Evolutionary conservation across 495 filamentous ascomycete genomes (phyloP).

Genomic region (Bacidia gigantensis): DNA sequence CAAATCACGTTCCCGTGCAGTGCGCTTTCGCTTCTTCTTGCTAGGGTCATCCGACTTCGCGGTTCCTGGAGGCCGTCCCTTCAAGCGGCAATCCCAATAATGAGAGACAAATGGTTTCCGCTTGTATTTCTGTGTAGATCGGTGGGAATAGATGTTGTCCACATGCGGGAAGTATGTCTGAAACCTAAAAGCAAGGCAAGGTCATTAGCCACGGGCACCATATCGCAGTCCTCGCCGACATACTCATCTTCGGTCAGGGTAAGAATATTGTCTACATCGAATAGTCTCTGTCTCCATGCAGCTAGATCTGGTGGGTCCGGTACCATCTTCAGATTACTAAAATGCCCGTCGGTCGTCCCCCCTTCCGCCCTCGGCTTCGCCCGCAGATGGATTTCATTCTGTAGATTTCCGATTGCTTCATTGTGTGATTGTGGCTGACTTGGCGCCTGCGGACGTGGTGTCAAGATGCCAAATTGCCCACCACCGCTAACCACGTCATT

Average conservation of each 20-base stretch:
- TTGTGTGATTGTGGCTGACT: slow-evolving; percentile 19
- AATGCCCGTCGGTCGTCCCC: slow-evolving; percentile 31
- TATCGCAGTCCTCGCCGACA: slow-evolving; percentile 21
- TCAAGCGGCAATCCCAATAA: slow-evolving; percentile 85
- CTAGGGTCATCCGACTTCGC: slow-evolving; percentile 74
- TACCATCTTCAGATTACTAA: slow-evolving; percentile 45
- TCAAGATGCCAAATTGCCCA: slow-evolving; percentile 34
- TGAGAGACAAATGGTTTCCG: slow-evolving; percentile 70
- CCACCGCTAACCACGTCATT: slow-evolving; percentile 10
- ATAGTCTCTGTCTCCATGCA: slow-evolving; percentile 61
- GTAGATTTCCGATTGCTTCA: slow-evolving; percentile 24
- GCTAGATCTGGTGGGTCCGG: slow-evolving; percentile 55
- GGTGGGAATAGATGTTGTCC: slow-evolving; percentile 86
- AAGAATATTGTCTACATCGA: slow-evolving; percentile 63
- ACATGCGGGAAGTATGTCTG: slow-evolving; percentile 81
- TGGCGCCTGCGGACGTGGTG: slow-evolving; percentile 16
- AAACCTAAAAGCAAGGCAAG: slow-evolving; percentile 38
- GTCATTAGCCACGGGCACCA: neutral
- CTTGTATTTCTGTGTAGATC: slow-evolving; percentile 77
- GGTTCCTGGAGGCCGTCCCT: slow-evolving; percentile 71
- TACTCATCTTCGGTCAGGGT: slow-evolving; percentile 70
- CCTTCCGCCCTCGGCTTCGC: slow-evolving; percentile 20
- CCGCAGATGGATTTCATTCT: slow-evolving; percentile 26
- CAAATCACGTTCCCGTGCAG: slow-evolving; percentile 59
- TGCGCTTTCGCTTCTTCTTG: slow-evolving; percentile 80